phyloP scores from a whole-genome alignment of 164 flowering plant species.

The Saururus chinensis region DNA sequence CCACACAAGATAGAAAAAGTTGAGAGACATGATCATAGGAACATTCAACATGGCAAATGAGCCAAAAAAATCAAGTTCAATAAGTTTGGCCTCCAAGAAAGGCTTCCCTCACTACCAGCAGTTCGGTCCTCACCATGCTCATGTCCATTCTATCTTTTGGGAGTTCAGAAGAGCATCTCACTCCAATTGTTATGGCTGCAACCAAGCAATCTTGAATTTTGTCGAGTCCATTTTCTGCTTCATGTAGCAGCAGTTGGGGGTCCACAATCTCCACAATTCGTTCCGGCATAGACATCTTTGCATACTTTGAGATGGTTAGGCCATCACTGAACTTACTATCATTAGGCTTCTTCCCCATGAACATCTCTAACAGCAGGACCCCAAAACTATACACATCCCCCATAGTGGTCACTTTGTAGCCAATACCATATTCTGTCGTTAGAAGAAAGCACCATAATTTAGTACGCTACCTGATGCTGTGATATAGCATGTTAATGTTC shows the following conservation, averaged over 20 bases:
- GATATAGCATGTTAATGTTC: neutral
- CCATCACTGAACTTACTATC: conserved; percentile 6
- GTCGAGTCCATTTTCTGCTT: neutral
- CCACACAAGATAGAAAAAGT: too few species aligned
- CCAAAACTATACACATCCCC: conserved; percentile 25
- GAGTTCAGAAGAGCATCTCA: neutral
- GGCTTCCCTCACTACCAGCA: neutral
- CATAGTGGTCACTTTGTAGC: conserved; percentile 5
- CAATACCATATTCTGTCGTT: conserved; percentile 22
- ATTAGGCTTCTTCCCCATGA: conserved; percentile 22
- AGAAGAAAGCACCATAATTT: neutral
- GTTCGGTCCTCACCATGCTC: neutral
- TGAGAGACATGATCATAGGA: too few species aligned
- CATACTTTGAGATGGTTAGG: conserved; percentile 1
- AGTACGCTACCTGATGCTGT: neutral
- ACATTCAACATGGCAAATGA: too few species aligned
- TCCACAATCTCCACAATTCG: neutral
- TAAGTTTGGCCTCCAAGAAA: neutral
- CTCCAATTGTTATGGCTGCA: neutral
- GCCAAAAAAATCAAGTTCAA: too few species aligned
- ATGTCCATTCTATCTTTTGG: neutral
- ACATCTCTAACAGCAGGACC: conserved; percentile 22
- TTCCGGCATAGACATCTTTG: neutral
- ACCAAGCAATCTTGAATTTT: neutral
- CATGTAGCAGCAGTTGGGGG: neutral